Base-by-base conservation (phyloP, 2,329 filamentous ascomycete species). In the Colletotrichum sp. region DNA sequence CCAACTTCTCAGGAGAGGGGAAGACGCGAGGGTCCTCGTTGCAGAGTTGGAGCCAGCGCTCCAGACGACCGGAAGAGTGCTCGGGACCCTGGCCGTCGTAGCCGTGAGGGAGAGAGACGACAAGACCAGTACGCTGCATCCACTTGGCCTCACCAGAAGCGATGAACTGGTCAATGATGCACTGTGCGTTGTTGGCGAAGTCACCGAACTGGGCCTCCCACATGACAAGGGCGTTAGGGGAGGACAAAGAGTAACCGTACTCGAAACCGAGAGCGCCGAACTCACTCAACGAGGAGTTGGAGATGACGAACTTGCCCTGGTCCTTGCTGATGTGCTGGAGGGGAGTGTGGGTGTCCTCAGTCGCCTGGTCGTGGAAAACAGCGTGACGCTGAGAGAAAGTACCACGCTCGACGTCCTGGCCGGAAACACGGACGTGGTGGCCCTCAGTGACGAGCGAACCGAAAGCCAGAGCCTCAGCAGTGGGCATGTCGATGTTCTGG, bases 191-290 rank as follows among this genome's bases (percentile, higher is more conserved):
- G 91, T 99, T 99, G 90, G 97, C 97, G 82, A 99, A 99, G 87
- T 99, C 97, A 90, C 97, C 97, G 83, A 99, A 99, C 87, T 99
- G 97, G 48, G 97, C 97, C 88, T 99, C 97, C 97, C 97, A 99
- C 93, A 99, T 98, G 81, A 99, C 96, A 30, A 99, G 92, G 48
- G 97, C 96, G 84, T 98, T 98, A 74, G 97, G 97, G 34, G 97
- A 99, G 32, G 96, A 98, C 77, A 99, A 89, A 5, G 97, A 99
- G 90, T 99, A 99, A 77, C 97, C 97, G 82, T 99, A 99, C 87
- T 99, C 97, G 84, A 99, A 99, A 70, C 97, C 97, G 77, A 99
- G 95, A 77, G 92, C 94, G 81, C 89, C 90, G 71, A 91, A 91
- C 85, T 93, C 89, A 81, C 90, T 92, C 81, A 93, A 91, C 15